Percentiles rank a stretch among this genome's conserved stretches.
phyloP scores from a whole-genome alignment of 2,329 filamentous ascomycete species.

The Aaosphaeria arxii region DNA sequence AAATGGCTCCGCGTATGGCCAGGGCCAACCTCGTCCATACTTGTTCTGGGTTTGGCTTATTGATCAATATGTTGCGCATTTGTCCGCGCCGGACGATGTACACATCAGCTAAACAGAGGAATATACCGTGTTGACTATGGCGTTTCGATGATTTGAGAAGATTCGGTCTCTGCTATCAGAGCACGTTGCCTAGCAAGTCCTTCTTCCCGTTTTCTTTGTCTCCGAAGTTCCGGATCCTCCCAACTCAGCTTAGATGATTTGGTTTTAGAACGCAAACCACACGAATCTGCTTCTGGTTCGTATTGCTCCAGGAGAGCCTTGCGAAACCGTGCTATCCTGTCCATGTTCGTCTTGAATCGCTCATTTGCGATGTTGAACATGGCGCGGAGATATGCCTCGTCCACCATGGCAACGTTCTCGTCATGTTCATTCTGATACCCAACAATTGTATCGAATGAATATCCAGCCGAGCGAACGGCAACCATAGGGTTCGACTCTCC shows the following conservation, averaged over 20 bases:
- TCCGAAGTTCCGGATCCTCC: constrained; percentile 40
- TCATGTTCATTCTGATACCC: constrained; percentile 50
- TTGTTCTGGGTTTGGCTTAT: too few species aligned
- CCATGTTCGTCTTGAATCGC: constrained; percentile 67
- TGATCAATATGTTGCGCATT: too few species aligned
- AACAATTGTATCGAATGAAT: constrained; percentile 78
- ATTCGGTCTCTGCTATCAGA: not conserved
- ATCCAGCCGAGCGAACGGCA: constrained; percentile 77
- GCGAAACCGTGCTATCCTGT: constrained; percentile 65
- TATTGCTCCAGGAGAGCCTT: constrained; percentile 44
- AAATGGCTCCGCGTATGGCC: too few species aligned
- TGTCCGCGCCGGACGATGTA: too few species aligned
- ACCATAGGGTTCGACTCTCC: constrained; percentile 66
- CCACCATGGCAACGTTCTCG: constrained; percentile 51
- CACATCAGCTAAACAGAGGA: too few species aligned
- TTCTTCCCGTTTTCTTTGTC: constrained; percentile 40
- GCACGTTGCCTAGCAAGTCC: constrained; percentile 51
- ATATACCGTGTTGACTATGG: too few species aligned
- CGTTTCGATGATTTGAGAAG: too few species aligned
- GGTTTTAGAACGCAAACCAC: constrained; percentile 1
- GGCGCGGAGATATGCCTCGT: constrained; percentile 63
- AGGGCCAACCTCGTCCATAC: too few species aligned
- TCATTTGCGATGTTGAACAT: constrained; percentile 71
- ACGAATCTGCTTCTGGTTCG: not conserved
- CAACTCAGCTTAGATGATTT: constrained; percentile 28